Evolutionary conservation across 163 green algal species (phyloP).

Genomic region (Smithsoniella earleae): DNA sequence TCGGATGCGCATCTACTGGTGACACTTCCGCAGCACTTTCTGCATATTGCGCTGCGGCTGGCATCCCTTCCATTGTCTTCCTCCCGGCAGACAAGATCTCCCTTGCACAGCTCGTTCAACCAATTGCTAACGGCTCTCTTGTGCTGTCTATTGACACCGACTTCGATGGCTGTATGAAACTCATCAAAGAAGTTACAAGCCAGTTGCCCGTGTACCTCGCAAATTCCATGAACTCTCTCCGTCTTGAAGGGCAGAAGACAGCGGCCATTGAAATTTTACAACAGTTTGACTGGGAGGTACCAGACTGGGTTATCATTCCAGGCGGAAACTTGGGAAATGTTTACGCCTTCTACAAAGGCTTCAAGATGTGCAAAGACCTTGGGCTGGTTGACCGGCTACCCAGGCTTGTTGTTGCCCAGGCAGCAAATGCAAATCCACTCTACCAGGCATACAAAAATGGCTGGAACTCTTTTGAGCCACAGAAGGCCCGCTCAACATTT

Average conservation of each 20-base stretch:
- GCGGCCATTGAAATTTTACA: conserved; percentile 98
- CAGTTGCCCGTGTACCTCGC: conserved; percentile 97
- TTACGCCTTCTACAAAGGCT: conserved; percentile 99
- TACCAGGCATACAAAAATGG: conserved; percentile 83
- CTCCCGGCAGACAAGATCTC: conserved; percentile 92
- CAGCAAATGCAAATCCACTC: conserved; percentile 90
- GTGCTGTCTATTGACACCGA: conserved; percentile 98
- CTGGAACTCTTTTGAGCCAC: conserved; percentile 70
- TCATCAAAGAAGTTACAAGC: conserved; percentile 92
- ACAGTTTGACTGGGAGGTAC: conserved; percentile 98
- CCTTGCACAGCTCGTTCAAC: conserved; percentile 91
- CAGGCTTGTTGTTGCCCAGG: conserved; percentile 85
- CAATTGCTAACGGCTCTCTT: conserved; percentile 95
- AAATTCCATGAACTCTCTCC: conserved; percentile 97
- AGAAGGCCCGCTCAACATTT: conserved; percentile 93
- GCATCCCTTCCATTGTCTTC: conserved; percentile 85
- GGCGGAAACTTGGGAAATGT: conserved; percentile 99
- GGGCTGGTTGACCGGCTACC: conserved; percentile 84
- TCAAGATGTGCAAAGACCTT: conserved; percentile 94
- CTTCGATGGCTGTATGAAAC: conserved; percentile 99
- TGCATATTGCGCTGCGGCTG: conserved; percentile 91
- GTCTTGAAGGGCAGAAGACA: conserved; percentile 98
- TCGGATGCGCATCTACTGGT: conserved; percentile 95
- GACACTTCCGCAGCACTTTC: conserved; percentile 94
- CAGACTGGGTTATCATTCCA: conserved; percentile 98